Conservation (phyloP, 768 basidiomycete genomes). For the Leccinellum rugosiceps region DNA sequence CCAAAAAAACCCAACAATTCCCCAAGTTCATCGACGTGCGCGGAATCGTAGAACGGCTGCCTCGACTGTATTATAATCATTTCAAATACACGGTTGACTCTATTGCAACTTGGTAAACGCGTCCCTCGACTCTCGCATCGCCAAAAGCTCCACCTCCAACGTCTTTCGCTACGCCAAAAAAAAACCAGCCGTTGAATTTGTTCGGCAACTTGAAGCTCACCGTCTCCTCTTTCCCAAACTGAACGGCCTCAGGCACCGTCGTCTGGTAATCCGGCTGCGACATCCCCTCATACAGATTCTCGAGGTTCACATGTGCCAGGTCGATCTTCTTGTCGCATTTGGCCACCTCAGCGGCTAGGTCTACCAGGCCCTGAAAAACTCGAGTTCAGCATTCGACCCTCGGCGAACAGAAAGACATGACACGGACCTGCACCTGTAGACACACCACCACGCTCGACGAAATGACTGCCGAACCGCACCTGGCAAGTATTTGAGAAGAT, state of each 20-base stretch:
- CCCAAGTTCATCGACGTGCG: too few relatives aligned
- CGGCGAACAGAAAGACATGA: neutral
- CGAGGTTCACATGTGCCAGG: slow-evolving; percentile 61
- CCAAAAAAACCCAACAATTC: too few relatives aligned
- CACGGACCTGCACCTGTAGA: slow-evolving; percentile 77
- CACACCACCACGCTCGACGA: slow-evolving; percentile 73
- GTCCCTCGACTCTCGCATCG: too few relatives aligned
- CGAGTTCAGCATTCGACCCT: neutral
- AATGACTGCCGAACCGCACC: slow-evolving; percentile 84
- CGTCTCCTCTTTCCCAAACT: slow-evolving; percentile 76
- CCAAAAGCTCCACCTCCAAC: too few relatives aligned
- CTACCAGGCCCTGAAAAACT: slow-evolving; percentile 77
- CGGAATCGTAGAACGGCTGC: too few relatives aligned
- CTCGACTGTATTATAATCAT: too few relatives aligned
- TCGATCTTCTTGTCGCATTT: slow-evolving; percentile 91
- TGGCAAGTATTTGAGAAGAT: slow-evolving; percentile 59
- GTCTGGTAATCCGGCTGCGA: slow-evolving; percentile 73
- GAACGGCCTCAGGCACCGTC: slow-evolving; percentile 77
- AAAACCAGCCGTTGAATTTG: too few relatives aligned
- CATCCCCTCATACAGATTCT: slow-evolving; percentile 74
- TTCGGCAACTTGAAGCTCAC: slow-evolving; percentile 33
- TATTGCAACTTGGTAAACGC: too few relatives aligned
- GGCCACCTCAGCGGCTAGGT: slow-evolving; percentile 81
- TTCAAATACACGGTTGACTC: too few relatives aligned
- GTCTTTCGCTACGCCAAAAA: too few relatives aligned